Conservation (phyloP, 1,284 basidiomycete genomes). For the Fomitopsis palustris region DNA sequence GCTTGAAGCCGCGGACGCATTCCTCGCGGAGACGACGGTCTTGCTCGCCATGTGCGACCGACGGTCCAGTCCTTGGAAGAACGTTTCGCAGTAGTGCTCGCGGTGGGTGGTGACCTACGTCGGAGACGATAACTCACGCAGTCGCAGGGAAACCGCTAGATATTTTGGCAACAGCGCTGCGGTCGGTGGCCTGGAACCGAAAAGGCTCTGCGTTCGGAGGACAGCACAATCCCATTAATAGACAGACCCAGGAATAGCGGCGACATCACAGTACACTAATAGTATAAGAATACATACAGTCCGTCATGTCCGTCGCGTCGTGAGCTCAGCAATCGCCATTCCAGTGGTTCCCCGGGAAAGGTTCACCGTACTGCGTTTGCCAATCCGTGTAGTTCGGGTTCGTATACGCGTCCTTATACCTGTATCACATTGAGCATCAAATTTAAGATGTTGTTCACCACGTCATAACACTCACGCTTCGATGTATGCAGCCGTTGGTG, state of each 20-base stretch:
- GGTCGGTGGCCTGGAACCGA: background rate
- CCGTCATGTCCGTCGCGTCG: background rate
- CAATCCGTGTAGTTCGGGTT: slow-evolving; percentile 39
- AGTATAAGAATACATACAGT: slow-evolving; percentile 3
- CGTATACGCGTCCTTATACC: slow-evolving; percentile 37
- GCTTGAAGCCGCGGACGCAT: background rate
- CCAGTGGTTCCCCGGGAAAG: slow-evolving; percentile 52
- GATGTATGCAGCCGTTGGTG: slow-evolving; percentile 77
- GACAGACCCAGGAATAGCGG: background rate
- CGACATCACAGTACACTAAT: background rate
- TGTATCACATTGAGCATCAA: background rate
- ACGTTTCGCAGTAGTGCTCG: too few relatives aligned
- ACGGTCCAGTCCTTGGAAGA: too few relatives aligned
- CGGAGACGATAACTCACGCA: too few relatives aligned
- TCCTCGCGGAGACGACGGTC: background rate
- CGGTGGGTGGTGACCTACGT: too few relatives aligned
- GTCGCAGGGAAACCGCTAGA: too few relatives aligned
- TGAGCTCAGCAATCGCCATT: background rate
- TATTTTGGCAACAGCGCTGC: background rate
- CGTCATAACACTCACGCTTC: slow-evolving; percentile 43
- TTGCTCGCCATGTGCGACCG: background rate
- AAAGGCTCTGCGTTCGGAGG: background rate
- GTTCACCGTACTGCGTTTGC: slow-evolving; percentile 53
- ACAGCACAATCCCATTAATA: background rate
- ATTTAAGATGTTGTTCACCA: background rate